phyloP scores from a whole-genome alignment of 768 basidiomycete species.

The Pholiota molesta region DNA sequence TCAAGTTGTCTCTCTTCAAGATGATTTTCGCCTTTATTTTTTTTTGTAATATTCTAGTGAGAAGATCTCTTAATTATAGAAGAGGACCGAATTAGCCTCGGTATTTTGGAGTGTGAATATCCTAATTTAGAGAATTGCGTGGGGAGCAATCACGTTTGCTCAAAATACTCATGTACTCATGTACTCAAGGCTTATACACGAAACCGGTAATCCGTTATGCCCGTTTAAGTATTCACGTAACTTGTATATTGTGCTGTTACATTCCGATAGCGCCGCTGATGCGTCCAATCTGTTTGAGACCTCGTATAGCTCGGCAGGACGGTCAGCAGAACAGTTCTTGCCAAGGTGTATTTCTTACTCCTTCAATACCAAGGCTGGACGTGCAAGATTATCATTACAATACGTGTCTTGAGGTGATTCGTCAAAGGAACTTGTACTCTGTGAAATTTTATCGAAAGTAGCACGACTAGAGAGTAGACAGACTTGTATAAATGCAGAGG shows the following conservation, averaged over 20 bases:
- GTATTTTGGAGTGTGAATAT: too few species aligned
- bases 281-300: not conserved
- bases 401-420: not conserved
- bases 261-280: not conserved
- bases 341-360: constrained; percentile 2
- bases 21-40: not conserved
- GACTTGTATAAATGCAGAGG: constrained; percentile 1
- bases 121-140: not conserved
- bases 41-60: not conserved
- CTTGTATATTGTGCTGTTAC: not conserved
- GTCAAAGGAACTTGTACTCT: not conserved
- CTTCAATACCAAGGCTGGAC: not conserved
- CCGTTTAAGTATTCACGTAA: not conserved
- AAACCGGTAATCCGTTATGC: not conserved
- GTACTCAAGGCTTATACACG: not conserved
- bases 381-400: not conserved
- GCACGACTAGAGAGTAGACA: not conserved
- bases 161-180: too few species aligned
- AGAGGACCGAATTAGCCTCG: too few species aligned
- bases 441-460: not conserved
- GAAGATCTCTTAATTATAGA: not conserved
- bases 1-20: too few species aligned
- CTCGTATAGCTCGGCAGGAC: not conserved
- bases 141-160: not conserved
- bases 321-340: not conserved